Evolutionary conservation across 2,329 filamentous ascomycete species (phyloP), one percentile per base, ranked within the genome.

Genomic region (Tolypocladium ophioglossoides): DNA sequence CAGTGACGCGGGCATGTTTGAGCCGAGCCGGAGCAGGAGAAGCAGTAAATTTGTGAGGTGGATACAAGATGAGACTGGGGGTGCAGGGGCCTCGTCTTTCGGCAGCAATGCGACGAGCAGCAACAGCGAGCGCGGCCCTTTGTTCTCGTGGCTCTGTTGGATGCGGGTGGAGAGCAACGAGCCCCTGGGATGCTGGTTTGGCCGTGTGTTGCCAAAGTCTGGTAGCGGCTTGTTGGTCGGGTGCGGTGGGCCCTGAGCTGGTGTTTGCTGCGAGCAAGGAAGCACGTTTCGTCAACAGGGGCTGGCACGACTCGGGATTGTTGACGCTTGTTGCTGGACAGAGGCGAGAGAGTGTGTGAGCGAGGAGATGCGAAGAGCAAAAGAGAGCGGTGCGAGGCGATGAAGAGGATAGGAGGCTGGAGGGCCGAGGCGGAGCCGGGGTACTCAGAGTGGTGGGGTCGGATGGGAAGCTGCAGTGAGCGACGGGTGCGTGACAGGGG

Each of bases 1-100:
- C 55, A 83, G 64, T n/a, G 80, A 83, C 57, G 74, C 67, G 66
- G 79, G 78, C 80, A 83, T 83, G 54, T 59, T 64, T 62, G 52
- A 39, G 55, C 41, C 41, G 16, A 30, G 27, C 27, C 44, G 27
- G 16, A n/a, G 44, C 44, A 12, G 27, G 27, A 47, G 27, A 16
- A 11, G 44, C 27, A 16, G 24, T 46, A n/a, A n/a, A 30, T 30
- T n/a, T 16, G 39, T 11, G 20, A 5, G 14, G 41, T 46, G 41
- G 41, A 27, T 30, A 46, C 24, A 9, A 7, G 24, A 30, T 46
- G 41, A 46, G 44, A n/a, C 44, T n/a, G 24, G 7, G 24, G 24
- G 24, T 12, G 24, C 27, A 16, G 27, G 27, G 44, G n/a, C 44
- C 16, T 30, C 44, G 41, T 46, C 41, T 46, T 30, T 30, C n/a